phyloP scores from a whole-genome alignment of 768 basidiomycete genomes.

The Rhodosporidiobolus sp. region DNA sequence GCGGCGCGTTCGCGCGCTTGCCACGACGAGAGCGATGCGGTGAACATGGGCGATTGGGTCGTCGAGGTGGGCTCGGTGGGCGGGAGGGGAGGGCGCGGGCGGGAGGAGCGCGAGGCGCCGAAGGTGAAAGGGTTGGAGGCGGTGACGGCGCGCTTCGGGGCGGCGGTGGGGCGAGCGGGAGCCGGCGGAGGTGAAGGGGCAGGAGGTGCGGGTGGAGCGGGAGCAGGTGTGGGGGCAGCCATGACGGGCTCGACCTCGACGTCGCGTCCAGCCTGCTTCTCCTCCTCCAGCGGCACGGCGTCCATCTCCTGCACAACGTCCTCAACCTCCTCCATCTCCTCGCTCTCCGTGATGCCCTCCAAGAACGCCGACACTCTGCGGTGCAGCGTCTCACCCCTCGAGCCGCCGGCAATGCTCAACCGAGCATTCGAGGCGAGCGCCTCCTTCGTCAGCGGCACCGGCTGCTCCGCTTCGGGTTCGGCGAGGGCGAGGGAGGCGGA shows the following conservation, averaged over 20 bases:
- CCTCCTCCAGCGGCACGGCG: background rate
- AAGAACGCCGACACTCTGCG: slow-evolving; percentile 21
- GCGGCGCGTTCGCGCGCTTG: slow-evolving; percentile 5
- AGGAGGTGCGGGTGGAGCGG: background rate
- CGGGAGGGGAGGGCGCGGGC: background rate
- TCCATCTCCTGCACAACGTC: background rate
- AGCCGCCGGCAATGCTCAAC: background rate
- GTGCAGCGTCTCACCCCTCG: background rate
- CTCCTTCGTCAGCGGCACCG: slow-evolving; percentile 15
- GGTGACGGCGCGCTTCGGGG: background rate
- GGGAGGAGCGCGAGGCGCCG: slow-evolving; percentile 3
- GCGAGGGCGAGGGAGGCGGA: background rate
- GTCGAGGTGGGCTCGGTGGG: background rate
- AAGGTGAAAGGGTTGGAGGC: slow-evolving; percentile 22
- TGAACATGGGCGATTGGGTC: slow-evolving; percentile 13
- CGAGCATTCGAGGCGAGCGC: slow-evolving; percentile 24
- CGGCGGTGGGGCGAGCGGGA: background rate
- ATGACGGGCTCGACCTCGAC: background rate
- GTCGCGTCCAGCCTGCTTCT: too few relatives aligned
- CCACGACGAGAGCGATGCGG: slow-evolving; percentile 18
- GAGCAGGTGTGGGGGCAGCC: background rate
- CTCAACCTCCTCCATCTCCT: background rate
- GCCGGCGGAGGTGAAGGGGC: background rate
- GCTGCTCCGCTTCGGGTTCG: too few relatives aligned
- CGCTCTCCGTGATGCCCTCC: background rate